Conservation (phyloP, 2,329 filamentous ascomycete species). For the Aaosphaeria pasadenensis region DNA sequence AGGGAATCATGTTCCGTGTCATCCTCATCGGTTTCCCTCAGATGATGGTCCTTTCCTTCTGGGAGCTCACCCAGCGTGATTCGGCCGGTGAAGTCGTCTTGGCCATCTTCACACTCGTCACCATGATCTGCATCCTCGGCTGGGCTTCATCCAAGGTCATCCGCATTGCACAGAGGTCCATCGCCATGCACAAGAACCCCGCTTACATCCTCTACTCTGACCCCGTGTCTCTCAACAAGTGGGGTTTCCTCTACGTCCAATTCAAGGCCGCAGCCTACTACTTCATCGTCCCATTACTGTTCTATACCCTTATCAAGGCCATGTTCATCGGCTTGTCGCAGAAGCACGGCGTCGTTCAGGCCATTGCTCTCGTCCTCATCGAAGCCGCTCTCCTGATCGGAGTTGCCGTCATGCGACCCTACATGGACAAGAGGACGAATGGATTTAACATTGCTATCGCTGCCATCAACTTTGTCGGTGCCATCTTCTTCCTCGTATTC, state of each 20-base stretch:
- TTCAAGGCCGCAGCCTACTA: constrained; percentile 96
- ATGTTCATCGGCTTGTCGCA: constrained; percentile 87
- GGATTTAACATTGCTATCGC: constrained; percentile 93
- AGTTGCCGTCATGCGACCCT: constrained; percentile 78
- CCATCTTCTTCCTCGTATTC: constrained; percentile 86
- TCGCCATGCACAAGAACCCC: constrained; percentile 90
- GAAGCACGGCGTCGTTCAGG: constrained; percentile 67
- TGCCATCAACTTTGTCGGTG: constrained; percentile 85
- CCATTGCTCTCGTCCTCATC: constrained; percentile 77
- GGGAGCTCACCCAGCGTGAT: constrained; percentile 86
- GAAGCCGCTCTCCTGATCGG: constrained; percentile 76
- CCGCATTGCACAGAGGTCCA: constrained; percentile 80
- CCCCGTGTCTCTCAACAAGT: constrained; percentile 90
- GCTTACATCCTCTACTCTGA: constrained; percentile 97
- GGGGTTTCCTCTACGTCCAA: constrained; percentile 96
- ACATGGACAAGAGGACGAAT: constrained; percentile 99
- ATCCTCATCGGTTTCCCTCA: constrained; percentile 88
- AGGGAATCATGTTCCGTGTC: constrained; percentile 89
- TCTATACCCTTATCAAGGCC: constrained; percentile 80
- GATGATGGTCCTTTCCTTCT: constrained; percentile 84
- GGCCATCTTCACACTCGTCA: constrained; percentile 84
- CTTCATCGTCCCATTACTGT: constrained; percentile 78
- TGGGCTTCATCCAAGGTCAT: constrained; percentile 93
- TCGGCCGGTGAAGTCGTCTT: constrained; percentile 83
- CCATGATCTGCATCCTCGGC: constrained; percentile 70